Base-by-base conservation (phyloP, 1,284 basidiomycete species). In the Athelia sp. region DNA sequence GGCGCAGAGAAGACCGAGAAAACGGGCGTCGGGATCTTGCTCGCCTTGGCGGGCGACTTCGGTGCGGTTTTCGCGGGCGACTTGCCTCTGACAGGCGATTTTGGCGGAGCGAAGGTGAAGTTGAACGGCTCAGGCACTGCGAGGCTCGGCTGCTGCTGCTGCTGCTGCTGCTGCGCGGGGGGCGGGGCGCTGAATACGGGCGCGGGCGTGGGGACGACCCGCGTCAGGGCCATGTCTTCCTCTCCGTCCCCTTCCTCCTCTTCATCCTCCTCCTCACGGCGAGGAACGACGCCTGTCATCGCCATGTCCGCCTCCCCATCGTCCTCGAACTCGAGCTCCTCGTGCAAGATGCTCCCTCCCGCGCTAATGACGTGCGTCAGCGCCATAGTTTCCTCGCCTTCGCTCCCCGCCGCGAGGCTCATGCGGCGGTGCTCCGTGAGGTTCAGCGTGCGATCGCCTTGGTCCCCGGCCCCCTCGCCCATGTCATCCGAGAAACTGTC, bases 1-100 rank as follows among this genome's bases (percentile, higher is more conserved):
- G 76, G 81, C 9, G 83, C 82, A 60, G 87, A 87, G 2, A 82
- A 82, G 8, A 84, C 83, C 11, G 82, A 72, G 54, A 78, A 81
- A 8, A n/a, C 36, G 36, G 36, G 36, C n/a, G 19, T 17, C 4
- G 36, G 36, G 9, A 40, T 40, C 36, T 31, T 62, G 60, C 17
- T 55, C 14, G 68, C 38, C 52, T 67, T 69, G 22, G 50, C 51
- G 10, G 65, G 62, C 14, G 68, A 63, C 3, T 47, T 46, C 15
- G 54, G 58, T 38, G 34, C 52, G 40, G 48, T 54, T 52, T 47
- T 52, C 22, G 52, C 69, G 51, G 52, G 64, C 24, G 52, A 22
- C 23, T 47, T 45, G 19, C 11, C 46, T 9, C 47, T 42, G 14
- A 34, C 19, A 24, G 49, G 58, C 13, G 52, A 54, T 52, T 47